Conservation (phyloP, 1,284 basidiomycete species). For the Rhodotorula sp. region DNA sequence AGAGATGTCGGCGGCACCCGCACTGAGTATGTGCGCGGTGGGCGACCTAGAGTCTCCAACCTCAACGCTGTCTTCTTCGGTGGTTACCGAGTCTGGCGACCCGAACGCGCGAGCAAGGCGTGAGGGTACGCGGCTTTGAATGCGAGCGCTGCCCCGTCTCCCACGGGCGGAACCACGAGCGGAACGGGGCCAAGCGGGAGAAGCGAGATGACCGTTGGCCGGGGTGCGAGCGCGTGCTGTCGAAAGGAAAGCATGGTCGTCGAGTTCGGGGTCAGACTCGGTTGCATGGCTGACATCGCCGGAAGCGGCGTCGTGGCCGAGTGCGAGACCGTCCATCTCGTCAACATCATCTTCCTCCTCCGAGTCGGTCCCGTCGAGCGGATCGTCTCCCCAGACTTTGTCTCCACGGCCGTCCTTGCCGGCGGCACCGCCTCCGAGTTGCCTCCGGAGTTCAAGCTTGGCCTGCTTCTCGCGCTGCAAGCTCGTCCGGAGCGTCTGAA, state of each 20-base stretch:
- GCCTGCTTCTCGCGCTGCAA: conserved; percentile 75
- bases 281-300: not conserved
- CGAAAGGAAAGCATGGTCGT: conserved; percentile 1
- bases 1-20: conserved; percentile 23
- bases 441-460: conserved; percentile 56
- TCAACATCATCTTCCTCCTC: conserved; percentile 12
- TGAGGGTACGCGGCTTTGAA: conserved; percentile 24
- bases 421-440: conserved; percentile 31
- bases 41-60: conserved; percentile 14
- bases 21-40: not conserved
- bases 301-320: not conserved
- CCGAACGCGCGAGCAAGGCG: conserved; percentile 22
- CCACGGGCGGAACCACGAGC: conserved; percentile 26
- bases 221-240: conserved; percentile 1
- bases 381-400: conserved; percentile 35
- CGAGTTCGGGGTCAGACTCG: conserved; percentile 15
- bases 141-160: conserved; percentile 15
- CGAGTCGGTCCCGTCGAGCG: conserved; percentile 23
- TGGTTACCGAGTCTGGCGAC: conserved; percentile 1
- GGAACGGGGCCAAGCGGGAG: conserved; percentile 6
- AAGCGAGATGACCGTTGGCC: not conserved
- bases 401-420: conserved; percentile 14
- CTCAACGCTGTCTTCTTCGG: conserved; percentile 8
- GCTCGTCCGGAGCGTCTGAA: conserved; percentile 71
- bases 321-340: not conserved